Percentiles rank a stretch among this genome's conserved stretches.
Conservation (phyloP, 768 basidiomycete genomes). For the Cystofilobasidium ferigula region DNA sequence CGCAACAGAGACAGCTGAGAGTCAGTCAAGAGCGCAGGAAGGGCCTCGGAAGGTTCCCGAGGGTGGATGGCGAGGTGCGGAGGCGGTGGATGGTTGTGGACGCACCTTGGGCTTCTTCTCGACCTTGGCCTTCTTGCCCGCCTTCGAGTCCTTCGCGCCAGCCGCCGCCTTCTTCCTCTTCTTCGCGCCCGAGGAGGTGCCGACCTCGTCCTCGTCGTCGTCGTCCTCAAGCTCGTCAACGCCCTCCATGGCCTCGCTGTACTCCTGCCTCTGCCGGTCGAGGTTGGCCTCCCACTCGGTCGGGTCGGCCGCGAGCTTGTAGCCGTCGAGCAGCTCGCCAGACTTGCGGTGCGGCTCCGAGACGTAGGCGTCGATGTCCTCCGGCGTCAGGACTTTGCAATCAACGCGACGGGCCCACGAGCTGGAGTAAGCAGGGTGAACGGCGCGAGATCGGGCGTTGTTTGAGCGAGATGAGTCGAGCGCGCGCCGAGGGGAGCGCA, state of each 20-base stretch:
- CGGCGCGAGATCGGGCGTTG: not conserved
- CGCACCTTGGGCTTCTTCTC: slow-evolving; percentile 27
- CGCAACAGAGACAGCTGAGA: too few relatives aligned
- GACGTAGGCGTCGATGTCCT: slow-evolving; percentile 78
- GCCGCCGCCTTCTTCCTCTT: slow-evolving; percentile 44
- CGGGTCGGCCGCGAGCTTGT: slow-evolving; percentile 60
- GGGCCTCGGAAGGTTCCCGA: not conserved
- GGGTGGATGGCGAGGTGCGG: too few relatives aligned
- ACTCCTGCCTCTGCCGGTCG: slow-evolving; percentile 43
- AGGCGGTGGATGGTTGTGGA: too few relatives aligned
- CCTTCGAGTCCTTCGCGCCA: slow-evolving; percentile 41
- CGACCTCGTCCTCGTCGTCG: slow-evolving; percentile 41
- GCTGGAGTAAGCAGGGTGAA: slow-evolving; percentile 41
- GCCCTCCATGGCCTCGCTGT: slow-evolving; percentile 50
- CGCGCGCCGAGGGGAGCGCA: not conserved
- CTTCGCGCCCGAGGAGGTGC: slow-evolving; percentile 7
- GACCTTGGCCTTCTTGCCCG: slow-evolving; percentile 20
- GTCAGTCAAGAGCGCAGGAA: too few relatives aligned
- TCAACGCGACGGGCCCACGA: slow-evolving; percentile 76
- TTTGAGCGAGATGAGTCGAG: not conserved
- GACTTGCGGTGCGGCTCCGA: slow-evolving; percentile 59
- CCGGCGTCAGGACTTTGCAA: slow-evolving; percentile 60
- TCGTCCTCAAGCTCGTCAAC: slow-evolving; percentile 57
- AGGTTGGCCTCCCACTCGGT: slow-evolving; percentile 47
- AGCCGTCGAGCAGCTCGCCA: slow-evolving; percentile 59